Evolutionary conservation across 108 stramenopile genomes (phyloP), one percentile per base, ranked within the genome.

Genomic region (Cylindrotheca fusiformis): DNA sequence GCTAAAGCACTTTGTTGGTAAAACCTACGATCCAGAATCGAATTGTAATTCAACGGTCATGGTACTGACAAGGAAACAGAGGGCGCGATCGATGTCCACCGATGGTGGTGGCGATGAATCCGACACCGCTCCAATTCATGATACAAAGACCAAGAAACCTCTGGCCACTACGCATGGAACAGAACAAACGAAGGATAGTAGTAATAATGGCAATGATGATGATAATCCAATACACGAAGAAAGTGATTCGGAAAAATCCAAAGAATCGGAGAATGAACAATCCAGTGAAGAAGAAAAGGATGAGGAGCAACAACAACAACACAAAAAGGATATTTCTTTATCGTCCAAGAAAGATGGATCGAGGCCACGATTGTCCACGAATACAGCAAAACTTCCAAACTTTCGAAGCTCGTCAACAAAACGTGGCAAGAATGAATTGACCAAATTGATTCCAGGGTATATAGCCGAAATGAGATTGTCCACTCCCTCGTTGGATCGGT

Each of bases 401-500:
- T n/a, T n/a, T n/a, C n/a, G n/a, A n/a, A n/a, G n/a, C n/a, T n/a
- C n/a, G n/a, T n/a, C n/a, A n/a, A n/a, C n/a, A n/a, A n/a, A n/a
- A n/a, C n/a, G n/a, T n/a, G 36, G 36, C 36, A 41, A 41, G 36
- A 93, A 93, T 55, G 75, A 71, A 52, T 74, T 93, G 48, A 80
- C 91, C 4, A 76, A 75, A 45, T 77, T 93, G 8, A 72, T 90
- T 58, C 88, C 91, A 4, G 91, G 88, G 26, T 93, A 93, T 65
- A 82, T 76, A 20, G 91, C 91, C 22, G 84, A 82, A 18, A 74
- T 90, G 73, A 60, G 56, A 49, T 71, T 91, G 20, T 67, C 78
- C 28, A 55, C 90, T 17, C 67, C 78, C 10, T 77, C 79, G 6
- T 57, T 80, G 62, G 63, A 67, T 27, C 58, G 52, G 31, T 65